Percentiles rank a stretch among this genome's conserved stretches.
Evolutionary conservation across 225 moss, liverwort and hornwort species (phyloP).

Genomic region (Lunularia cruciata): DNA sequence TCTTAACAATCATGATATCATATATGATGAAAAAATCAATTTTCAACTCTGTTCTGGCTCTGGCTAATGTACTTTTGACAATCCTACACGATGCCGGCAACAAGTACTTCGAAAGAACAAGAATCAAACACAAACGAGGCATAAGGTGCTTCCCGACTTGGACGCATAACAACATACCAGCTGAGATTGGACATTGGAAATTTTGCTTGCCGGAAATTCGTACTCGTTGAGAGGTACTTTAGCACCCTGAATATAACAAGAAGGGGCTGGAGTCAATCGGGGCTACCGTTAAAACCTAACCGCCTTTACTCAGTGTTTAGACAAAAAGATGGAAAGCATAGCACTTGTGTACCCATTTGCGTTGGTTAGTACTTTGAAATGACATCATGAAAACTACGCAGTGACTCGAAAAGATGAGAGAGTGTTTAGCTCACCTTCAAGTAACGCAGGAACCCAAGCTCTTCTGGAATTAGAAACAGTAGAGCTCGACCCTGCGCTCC

Average conservation of each 20-base stretch:
- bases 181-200: conserved; percentile 96
- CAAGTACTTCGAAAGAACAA: no score
- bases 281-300: no score
- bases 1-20: no score
- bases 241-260: conserved; percentile 60
- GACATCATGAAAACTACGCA: neutral
- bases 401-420: neutral
- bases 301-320: neutral
- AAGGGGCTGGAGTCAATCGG: neutral
- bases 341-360: no score
- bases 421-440: conserved; percentile 48
- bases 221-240: conserved; percentile 95
- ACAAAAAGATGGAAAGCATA: no score
- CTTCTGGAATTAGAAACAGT: conserved; percentile 88
- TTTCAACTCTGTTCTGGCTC: no score
- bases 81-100: no score
- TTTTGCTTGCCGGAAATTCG: conserved; percentile 84
- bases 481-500: conserved; percentile 84
- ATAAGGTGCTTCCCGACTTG: no score
- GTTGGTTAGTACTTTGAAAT: no score
- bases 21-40: no score
- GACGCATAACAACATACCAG: conserved; percentile 58
- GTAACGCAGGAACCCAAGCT: conserved; percentile 79
- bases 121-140: no score
- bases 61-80: no score